Percentiles rank a stretch among this genome's conserved stretches.
These are phyloP conservation scores for Blastomyces gilchristii DNA, from an alignment of 2,329 filamentous ascomycete species.

Conservation along the genomic window DNA sequence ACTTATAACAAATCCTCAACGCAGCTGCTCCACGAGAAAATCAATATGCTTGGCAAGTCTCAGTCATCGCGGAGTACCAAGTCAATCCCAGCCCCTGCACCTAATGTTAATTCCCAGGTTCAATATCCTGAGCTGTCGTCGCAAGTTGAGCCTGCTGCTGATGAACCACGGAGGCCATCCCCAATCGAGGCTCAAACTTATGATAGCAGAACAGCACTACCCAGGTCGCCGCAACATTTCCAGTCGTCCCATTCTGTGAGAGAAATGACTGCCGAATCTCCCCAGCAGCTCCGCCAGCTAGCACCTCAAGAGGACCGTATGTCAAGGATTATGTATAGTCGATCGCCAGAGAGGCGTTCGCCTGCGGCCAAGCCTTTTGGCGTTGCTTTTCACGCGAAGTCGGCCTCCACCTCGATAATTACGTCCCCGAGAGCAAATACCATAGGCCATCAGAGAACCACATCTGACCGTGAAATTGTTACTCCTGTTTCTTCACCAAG, in stretches of 20 bases:
- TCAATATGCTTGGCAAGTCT: conserved; percentile 59
- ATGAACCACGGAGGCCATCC: conserved; percentile 1
- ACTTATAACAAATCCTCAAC: conserved; percentile 83
- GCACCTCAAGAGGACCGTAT: background rate
- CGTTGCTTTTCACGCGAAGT: conserved; percentile 48
- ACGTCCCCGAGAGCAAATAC: conserved; percentile 39
- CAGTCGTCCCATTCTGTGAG: conserved; percentile 4
- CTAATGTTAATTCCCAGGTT: conserved; percentile 25
- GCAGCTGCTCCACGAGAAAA: conserved; percentile 83
- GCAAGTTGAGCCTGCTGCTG: conserved; percentile 16
- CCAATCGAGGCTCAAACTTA: background rate
- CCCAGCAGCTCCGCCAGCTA: background rate
- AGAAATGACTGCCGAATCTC: background rate
- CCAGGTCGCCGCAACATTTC: conserved; percentile 10
- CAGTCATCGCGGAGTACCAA: conserved; percentile 38
- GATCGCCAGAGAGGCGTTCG: conserved; percentile 13
- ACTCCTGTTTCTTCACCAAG: conserved; percentile 49
- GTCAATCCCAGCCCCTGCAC: conserved; percentile 32
- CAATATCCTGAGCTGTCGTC: conserved; percentile 29
- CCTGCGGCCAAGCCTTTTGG: conserved; percentile 15
- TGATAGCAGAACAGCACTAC: background rate
- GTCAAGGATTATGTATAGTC: conserved; percentile 11
- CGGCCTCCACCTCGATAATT: conserved; percentile 51
- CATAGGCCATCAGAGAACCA: conserved; percentile 45
- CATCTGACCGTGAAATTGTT: conserved; percentile 48